phyloP scores from a whole-genome alignment of 2,329 filamentous ascomycete genomes.

The Colletotrichum eremochloae region DNA sequence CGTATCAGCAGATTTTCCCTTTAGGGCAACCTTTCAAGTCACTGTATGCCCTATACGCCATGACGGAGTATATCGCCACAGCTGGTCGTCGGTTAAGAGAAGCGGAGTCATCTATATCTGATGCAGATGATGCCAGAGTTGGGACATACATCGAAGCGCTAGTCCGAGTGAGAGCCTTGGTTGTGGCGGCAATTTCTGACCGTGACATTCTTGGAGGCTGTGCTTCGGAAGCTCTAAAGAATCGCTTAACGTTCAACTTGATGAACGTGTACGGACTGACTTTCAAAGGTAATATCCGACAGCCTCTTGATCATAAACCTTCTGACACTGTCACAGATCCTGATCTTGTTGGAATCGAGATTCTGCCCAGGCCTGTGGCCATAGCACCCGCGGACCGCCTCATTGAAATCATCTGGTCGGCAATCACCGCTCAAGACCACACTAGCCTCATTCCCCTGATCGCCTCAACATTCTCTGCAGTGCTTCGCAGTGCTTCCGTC shows the following conservation, averaged over 20 bases:
- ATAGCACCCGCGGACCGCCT: slow-evolving; percentile 46
- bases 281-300: slow-evolving; percentile 61
- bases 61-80: slow-evolving; percentile 71
- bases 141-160: slow-evolving; percentile 52
- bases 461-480: slow-evolving; percentile 53
- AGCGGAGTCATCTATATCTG: background rate
- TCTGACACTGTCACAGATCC: slow-evolving; percentile 47
- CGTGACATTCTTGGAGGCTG: slow-evolving; percentile 28
- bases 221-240: slow-evolving; percentile 58
- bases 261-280: slow-evolving; percentile 69
- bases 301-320: too few relatives aligned
- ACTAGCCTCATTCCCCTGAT: slow-evolving; percentile 43
- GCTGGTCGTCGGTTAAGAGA: slow-evolving; percentile 51
- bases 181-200: slow-evolving; percentile 62
- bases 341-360: background rate
- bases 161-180: slow-evolving; percentile 63
- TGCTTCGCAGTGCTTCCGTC: slow-evolving; percentile 56
- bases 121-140: slow-evolving; percentile 43
- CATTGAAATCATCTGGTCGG: slow-evolving; percentile 47
- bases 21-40: slow-evolving; percentile 77
- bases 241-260: slow-evolving; percentile 65
- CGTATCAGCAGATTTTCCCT: slow-evolving; percentile 75
- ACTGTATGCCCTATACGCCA: slow-evolving; percentile 78
- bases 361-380: slow-evolving; percentile 44
- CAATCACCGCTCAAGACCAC: slow-evolving; percentile 28